Base-by-base conservation (phyloP, 2,329 filamentous ascomycete genomes). In the Penicillium griseofulvum region DNA sequence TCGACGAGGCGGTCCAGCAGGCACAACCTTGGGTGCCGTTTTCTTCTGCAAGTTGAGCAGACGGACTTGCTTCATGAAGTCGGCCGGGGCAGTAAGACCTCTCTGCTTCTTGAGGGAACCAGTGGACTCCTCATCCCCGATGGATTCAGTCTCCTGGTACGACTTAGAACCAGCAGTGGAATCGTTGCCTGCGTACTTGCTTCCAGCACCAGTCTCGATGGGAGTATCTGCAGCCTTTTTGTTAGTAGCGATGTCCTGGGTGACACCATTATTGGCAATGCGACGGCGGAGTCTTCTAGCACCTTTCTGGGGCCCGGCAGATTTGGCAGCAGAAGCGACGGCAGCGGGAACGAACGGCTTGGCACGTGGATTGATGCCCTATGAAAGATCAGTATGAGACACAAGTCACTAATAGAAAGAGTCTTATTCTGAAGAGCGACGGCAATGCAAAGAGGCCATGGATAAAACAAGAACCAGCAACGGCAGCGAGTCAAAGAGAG, bases 1-100 rank as follows among this genome's bases (percentile, higher is more conserved):
- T 3, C 66, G 71, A 29, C 73, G 45, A 63, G 58, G 31, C 61
- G 61, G 41, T 64, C 52, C 47, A 17, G 33, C 1, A 3, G 45
- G 28, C 6, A n/a, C 44, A 22, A 17, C 29, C 45, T 54, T 54
- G 6, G 51, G 10, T 8, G 51, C 51, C 22, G 4, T n/a, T 31
- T 36, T 4, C 37, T 54, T 54, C 28, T 41, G n/a, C n/a, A 29
- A 9, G 7, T 34, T 44, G 12, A 54, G 36, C 37, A 36, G 26
- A 11, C 36, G 51, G 44, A 54, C 31, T 42, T 54, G 51, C 3
- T 48, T 39, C 51, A 54, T 49, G n/a, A 54, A 54, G 12, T 54
- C 51, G 11, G 22, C 37, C 0, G 51, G 51, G 14, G n/a, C 22
- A 29, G 44, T 39, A 14, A 54, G 6, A 14, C 51, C 51, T n/a